Evolutionary conservation across 2,329 filamentous ascomycete genomes (phyloP).

Genomic region (Fusarium buharicum): DNA sequence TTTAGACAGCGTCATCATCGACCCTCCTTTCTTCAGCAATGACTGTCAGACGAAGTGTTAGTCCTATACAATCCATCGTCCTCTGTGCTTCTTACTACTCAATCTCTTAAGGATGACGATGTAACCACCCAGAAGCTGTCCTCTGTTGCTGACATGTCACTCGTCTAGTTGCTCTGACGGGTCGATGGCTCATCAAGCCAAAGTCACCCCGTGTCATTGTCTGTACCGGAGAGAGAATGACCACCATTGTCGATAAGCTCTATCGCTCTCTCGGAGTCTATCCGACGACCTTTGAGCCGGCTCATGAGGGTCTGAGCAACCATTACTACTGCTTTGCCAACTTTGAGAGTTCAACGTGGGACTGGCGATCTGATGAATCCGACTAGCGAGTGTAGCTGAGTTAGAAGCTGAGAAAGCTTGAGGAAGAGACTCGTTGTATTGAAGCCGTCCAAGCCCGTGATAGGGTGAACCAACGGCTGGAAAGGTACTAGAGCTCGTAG

Average conservation of each 20-base stretch:
- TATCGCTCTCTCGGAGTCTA: constrained; percentile 71
- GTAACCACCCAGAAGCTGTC: neutral
- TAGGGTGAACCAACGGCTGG: neutral
- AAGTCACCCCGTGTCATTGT: constrained; percentile 63
- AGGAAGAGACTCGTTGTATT: neutral
- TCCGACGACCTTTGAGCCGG: constrained; percentile 75
- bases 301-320: constrained; percentile 80
- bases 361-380: constrained; percentile 48
- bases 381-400: neutral
- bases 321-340: constrained; percentile 85
- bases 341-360: constrained; percentile 71
- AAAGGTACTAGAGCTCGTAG: neutral
- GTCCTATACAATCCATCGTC: constrained; percentile 18
- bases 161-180: constrained; percentile 73
- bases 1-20: constrained; percentile 76
- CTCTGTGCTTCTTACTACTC: neutral
- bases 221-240: constrained; percentile 83
- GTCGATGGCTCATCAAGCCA: constrained; percentile 74
- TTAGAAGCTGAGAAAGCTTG: neutral
- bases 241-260: constrained; percentile 69
- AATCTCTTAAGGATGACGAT: neutral
- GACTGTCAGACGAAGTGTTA: constrained; percentile 83
- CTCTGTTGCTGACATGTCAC: constrained; percentile 27
- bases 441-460: neutral
- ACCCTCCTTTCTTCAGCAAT: constrained; percentile 82